A percentile compares a stretch with the other conserved stretches of the same genome.
phyloP scores from a whole-genome alignment of 2,329 filamentous ascomycete species.

The Exophiala sideris region DNA sequence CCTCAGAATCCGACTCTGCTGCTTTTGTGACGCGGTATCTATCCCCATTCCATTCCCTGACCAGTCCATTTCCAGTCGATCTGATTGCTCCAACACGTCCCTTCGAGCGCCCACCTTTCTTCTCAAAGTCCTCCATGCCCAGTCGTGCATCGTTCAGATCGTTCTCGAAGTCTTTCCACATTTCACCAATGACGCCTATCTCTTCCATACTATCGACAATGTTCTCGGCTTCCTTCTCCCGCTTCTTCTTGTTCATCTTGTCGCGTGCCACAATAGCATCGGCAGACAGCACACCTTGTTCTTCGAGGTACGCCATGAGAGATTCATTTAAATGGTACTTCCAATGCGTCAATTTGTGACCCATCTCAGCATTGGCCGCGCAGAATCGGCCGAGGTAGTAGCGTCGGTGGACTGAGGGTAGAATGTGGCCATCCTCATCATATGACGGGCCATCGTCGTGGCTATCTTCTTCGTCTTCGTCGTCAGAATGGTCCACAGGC shows the following conservation, averaged over 20 bases:
- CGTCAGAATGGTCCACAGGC: constrained; percentile 51
- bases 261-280: constrained; percentile 60
- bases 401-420: constrained; percentile 44
- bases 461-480: constrained; percentile 35
- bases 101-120: constrained; percentile 22
- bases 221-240: constrained; percentile 58
- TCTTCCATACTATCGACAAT: constrained; percentile 64
- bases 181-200: constrained; percentile 55
- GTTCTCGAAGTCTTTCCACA: constrained; percentile 65
- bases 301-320: constrained; percentile 61
- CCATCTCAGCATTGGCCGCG: constrained; percentile 63
- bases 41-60: constrained; percentile 14
- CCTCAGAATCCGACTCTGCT: constrained; percentile 13
- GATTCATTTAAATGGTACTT: constrained; percentile 69
- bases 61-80: constrained; percentile 3
- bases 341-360: constrained; percentile 73
- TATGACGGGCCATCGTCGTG: constrained; percentile 40
- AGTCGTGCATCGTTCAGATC: constrained; percentile 59
- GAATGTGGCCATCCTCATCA: constrained; percentile 47
- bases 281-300: constrained; percentile 56
- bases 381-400: constrained; percentile 59
- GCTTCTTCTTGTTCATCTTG: constrained; percentile 58
- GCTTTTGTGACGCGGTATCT: constrained; percentile 7
- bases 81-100: constrained; percentile 23
- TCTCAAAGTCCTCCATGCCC: constrained; percentile 37